Conservation (phyloP, 805 yeast genomes). For the Ogataea pini region DNA sequence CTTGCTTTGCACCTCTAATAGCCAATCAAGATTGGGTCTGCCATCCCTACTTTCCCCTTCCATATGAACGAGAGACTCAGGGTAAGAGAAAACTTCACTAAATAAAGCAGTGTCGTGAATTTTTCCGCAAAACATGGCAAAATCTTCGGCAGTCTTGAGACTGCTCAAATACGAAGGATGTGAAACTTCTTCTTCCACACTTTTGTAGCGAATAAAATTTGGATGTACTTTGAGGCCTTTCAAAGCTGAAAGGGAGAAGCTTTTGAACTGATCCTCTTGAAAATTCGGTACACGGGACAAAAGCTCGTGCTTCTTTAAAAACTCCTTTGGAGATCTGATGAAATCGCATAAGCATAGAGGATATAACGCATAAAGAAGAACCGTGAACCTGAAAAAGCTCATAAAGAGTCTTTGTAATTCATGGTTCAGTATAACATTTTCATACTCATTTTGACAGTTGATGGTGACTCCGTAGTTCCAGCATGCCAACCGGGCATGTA, state of each 20-base stretch:
- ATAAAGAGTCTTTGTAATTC: background rate
- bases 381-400: constrained; percentile 34
- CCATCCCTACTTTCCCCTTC: no score
- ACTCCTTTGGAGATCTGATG: constrained; percentile 43
- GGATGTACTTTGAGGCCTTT: constrained; percentile 50
- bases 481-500: constrained; percentile 45
- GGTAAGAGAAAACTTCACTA: background rate
- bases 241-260: constrained; percentile 31
- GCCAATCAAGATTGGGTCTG: constrained; percentile 9
- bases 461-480: constrained; percentile 29
- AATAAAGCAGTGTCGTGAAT: background rate
- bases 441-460: background rate
- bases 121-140: background rate
- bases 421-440: background rate
- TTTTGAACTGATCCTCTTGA: constrained; percentile 25
- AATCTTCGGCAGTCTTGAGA: background rate
- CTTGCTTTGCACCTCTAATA: constrained; percentile 23
- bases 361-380: constrained; percentile 57
- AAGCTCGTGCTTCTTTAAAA: constrained; percentile 28
- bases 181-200: background rate
- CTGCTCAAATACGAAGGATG: background rate
- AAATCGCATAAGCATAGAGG: constrained; percentile 51
- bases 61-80: no score
- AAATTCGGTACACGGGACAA: constrained; percentile 1
- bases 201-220: constrained; percentile 30